These are phyloP conservation scores for Aspergillus wentii DNA, from an alignment of 495 filamentous ascomycete species.

Conservation along the genomic window DNA sequence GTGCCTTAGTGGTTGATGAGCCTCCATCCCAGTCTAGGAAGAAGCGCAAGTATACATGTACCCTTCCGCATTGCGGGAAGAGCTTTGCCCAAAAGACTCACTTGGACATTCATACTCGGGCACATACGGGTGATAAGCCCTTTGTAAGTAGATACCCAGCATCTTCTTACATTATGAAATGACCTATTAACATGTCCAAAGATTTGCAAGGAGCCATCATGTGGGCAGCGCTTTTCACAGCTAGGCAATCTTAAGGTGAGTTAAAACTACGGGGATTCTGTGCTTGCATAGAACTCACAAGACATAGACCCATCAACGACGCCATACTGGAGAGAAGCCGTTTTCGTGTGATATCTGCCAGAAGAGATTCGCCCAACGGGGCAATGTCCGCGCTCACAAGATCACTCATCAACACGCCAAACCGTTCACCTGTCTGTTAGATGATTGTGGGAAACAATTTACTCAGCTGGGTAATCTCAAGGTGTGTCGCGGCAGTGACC, in stretches of 20 bases:
- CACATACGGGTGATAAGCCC: constrained; percentile 87
- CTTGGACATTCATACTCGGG: constrained; percentile 83
- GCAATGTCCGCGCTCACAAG: constrained; percentile 83
- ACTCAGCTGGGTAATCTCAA: constrained; percentile 88
- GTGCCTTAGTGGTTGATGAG: constrained; percentile 22
- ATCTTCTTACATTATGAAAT: background rate
- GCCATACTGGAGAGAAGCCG: constrained; percentile 84
- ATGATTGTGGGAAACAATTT: constrained; percentile 79
- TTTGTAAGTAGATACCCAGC: constrained; percentile 64
- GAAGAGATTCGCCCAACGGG: constrained; percentile 77
- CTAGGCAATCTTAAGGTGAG: constrained; percentile 82
- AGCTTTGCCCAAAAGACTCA: constrained; percentile 90
- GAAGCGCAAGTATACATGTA: constrained; percentile 64
- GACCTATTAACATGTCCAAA: constrained; percentile 22
- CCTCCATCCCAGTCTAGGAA: constrained; percentile 29
- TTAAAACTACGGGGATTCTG: background rate
- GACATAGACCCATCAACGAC: constrained; percentile 70
- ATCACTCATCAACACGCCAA: constrained; percentile 74
- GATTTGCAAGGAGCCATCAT: constrained; percentile 70
- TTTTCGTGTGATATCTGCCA: constrained; percentile 80
- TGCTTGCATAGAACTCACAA: background rate
- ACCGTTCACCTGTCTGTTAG: constrained; percentile 75
- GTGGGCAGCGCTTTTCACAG: constrained; percentile 80
- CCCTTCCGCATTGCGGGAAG: constrained; percentile 70
- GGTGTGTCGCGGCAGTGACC: constrained; percentile 48